A percentile compares a stretch with the other conserved stretches of the same genome.
Evolutionary conservation across 2,329 filamentous ascomycete species (phyloP).

Genomic region (Stromatinia cepivora): DNA sequence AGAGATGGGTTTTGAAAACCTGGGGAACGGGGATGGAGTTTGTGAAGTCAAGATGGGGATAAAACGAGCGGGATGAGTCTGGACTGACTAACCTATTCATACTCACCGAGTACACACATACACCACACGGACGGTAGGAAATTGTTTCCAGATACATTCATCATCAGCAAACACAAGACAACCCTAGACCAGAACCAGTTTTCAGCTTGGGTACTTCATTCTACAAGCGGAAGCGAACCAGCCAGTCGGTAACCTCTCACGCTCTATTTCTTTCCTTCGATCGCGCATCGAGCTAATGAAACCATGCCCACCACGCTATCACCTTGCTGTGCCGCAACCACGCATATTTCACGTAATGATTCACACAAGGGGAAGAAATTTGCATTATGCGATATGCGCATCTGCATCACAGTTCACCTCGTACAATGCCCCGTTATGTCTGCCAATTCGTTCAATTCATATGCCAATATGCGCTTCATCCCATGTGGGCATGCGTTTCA

Average conservation of each 20-base stretch:
- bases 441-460: too few relatives aligned
- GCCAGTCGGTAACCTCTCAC: neutral
- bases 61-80: neutral
- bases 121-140: neutral
- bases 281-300: neutral
- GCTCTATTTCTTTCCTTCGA: too few relatives aligned
- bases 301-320: neutral
- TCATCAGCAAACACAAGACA: neutral
- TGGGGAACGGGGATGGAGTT: too few relatives aligned
- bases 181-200: neutral
- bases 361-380: too few relatives aligned
- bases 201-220: neutral
- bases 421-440: too few relatives aligned
- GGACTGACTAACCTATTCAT: neutral
- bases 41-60: too few relatives aligned
- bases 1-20: too few relatives aligned
- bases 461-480: too few relatives aligned
- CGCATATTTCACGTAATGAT: slow-evolving; percentile 5
- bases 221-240: neutral
- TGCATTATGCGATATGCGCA: too few relatives aligned
- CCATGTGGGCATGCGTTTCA: too few relatives aligned
- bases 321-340: neutral
- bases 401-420: too few relatives aligned
- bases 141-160: neutral
- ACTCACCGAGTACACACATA: neutral